These are phyloP conservation scores for Corrigiola litoralis DNA, from an alignment of 179 eudicot genomes.

Conservation along the genomic window DNA sequence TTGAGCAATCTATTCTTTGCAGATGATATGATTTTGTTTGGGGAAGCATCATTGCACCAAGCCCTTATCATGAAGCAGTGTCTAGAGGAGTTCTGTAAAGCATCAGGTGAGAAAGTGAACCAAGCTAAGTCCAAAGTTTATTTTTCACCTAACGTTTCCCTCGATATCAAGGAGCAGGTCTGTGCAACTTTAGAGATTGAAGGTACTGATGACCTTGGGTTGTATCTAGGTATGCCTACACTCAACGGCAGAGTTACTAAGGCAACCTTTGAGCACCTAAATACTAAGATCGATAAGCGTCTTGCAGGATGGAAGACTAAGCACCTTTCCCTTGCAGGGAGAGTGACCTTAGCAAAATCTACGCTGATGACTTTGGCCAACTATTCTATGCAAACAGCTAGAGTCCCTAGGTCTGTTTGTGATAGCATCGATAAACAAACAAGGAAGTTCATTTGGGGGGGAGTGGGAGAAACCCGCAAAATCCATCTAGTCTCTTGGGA, in stretches of 20 bases:
- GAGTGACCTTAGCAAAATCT: neutral
- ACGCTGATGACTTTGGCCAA: neutral
- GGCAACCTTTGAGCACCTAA: neutral
- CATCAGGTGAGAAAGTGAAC: neutral
- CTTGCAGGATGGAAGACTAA: constrained; percentile 6
- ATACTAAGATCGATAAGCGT: neutral
- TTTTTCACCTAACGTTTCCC: neutral
- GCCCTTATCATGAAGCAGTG: neutral
- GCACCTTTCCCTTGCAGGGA: neutral
- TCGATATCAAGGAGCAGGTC: neutral
- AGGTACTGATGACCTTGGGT: neutral
- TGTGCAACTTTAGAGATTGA: neutral
- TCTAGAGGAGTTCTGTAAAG: neutral
- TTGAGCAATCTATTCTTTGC: neutral
- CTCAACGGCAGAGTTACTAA: neutral
- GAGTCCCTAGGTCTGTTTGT: neutral
- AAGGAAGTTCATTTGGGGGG: neutral
- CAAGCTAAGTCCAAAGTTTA: neutral
- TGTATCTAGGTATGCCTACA: neutral
- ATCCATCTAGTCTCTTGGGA: neutral
- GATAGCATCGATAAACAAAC: neutral
- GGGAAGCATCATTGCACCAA: neutral
- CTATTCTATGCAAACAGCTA: neutral
- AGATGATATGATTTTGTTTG: neutral
- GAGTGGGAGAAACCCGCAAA: neutral